Base-by-base conservation (phyloP, 352 stramenopile species). In the Pythium aphanidermatum region DNA sequence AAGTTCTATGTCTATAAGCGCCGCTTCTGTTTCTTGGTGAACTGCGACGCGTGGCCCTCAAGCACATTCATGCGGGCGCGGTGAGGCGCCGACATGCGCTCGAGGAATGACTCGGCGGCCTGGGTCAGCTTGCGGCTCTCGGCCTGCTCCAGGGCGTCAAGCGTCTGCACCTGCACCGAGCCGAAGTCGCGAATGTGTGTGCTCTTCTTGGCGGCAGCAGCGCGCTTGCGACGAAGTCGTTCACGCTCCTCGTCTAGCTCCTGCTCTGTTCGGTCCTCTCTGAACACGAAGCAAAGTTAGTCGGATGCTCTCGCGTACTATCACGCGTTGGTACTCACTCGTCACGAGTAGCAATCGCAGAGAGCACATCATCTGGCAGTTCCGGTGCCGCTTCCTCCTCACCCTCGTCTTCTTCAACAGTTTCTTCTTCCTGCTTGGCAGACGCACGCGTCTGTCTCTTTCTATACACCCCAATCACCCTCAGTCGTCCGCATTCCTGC, bases 171-270 rank as follows among this genome's bases (percentile, higher is more conserved):
- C 23, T 86, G 53, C 40, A 92, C 73, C 44, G 71, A 73, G 33
- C 73, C 79, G 33, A 92, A 92, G 46, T 86, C 65, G 26, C 74
- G 69, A 49, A 78, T 80, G 58, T 92, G 79, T 24, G 47, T 78
- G 38, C 51, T 48, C 58, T 85, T 82, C 60, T 51, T 57, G n/a
- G 46, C 35, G 1, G 51, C 44, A 12, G 37, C 45, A 2, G 38
- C 46, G 28, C 43, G 52, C 43, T 60, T 67, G 26, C 52, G 52
- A n/a, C 25, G 31, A 5, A 42, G 50, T 23, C 45, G 44, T 50
- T 64, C 32, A 17, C 50, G 58, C 9, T 25, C 53, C 4, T 51
- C 48, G 23, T 84, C 68, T 2, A 66, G 41, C 27, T 74, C 59
- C 38, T 80, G 51, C 34, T 65, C 74, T 9, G 44, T 65, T 20